These are phyloP conservation scores for Beauveria rudraprayagi DNA, from an alignment of 2,329 filamentous ascomycete species.

Conservation along the genomic window DNA sequence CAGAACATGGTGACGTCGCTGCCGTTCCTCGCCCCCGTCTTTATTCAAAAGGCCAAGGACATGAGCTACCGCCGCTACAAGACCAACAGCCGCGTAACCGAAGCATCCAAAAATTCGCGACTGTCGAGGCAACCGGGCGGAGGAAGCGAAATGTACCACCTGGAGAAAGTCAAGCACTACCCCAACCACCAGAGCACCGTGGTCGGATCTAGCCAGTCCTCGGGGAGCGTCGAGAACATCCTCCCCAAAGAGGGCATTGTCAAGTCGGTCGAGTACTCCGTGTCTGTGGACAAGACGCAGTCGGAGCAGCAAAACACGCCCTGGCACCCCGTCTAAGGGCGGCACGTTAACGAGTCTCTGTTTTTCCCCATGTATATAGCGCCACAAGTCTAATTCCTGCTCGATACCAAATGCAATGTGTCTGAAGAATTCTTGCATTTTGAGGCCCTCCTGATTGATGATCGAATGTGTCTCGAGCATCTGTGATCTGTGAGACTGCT, in stretches of 20 bases:
- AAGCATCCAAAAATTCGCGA: constrained; percentile 12
- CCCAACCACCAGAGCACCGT: constrained; percentile 24
- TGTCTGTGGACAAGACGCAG: constrained; percentile 24
- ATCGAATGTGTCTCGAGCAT: neutral
- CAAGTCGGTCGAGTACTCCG: constrained; percentile 35
- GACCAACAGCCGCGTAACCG: constrained; percentile 19
- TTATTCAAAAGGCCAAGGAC: constrained; percentile 32
- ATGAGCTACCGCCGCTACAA: constrained; percentile 31
- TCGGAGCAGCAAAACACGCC: constrained; percentile 2
- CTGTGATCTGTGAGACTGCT: neutral
- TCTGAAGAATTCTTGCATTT: too few relatives aligned
- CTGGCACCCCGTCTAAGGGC: constrained; percentile 3
- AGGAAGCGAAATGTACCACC: constrained; percentile 26
- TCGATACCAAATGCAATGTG: neutral
- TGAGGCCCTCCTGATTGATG: neutral
- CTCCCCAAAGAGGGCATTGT: constrained; percentile 27
- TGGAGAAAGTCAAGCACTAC: constrained; percentile 25
- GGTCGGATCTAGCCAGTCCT: constrained; percentile 18
- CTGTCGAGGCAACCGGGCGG: constrained; percentile 12
- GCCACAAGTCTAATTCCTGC: neutral
- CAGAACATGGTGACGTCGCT: constrained; percentile 40
- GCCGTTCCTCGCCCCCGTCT: constrained; percentile 37
- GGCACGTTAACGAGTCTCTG: neutral
- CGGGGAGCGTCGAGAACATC: constrained; percentile 32
- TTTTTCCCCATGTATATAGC: neutral